Evolutionary conservation across 495 filamentous ascomycete species (phyloP).

Genomic region (Delitschia confertaspora): DNA sequence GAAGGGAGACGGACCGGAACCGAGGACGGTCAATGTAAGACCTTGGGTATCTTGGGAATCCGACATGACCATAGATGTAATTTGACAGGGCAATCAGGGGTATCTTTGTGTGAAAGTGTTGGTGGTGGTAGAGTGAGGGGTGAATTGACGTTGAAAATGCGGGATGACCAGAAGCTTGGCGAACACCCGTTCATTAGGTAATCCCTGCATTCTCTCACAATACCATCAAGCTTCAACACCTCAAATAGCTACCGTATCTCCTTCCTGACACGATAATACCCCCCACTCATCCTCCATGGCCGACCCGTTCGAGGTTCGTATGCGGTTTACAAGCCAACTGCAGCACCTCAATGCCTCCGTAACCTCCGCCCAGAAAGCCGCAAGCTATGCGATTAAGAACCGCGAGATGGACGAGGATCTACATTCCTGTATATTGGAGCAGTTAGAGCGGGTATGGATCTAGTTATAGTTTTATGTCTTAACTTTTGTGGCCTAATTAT

Average conservation of each 20-base stretch:
- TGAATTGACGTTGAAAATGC: not conserved
- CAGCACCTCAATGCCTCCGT: conserved; percentile 82
- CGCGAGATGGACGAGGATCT: conserved; percentile 91
- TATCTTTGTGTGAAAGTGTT: not conserved
- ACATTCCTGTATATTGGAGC: conserved; percentile 92
- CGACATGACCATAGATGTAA: conserved; percentile 6
- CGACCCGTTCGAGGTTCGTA: conserved; percentile 96
- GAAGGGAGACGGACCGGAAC: conserved; percentile 51
- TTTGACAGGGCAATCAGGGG: too few species aligned
- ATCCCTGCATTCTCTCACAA: too few species aligned
- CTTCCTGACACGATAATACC: not conserved
- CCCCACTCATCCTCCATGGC: conserved; percentile 51
- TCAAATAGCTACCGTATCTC: not conserved
- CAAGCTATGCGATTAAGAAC: conserved; percentile 88
- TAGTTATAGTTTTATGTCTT: not conserved
- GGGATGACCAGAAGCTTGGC: too few species aligned
- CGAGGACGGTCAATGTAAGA: conserved; percentile 60
- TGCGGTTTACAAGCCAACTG: conserved; percentile 86
- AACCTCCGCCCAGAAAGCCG: conserved; percentile 81
- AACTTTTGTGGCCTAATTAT: not conserved
- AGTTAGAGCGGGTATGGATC: conserved; percentile 69
- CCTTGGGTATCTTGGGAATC: conserved; percentile 18
- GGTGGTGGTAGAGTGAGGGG: not conserved
- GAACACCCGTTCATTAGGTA: too few species aligned
- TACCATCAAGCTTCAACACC: too few species aligned